Evolutionary conservation across 139 green algal genomes (phyloP).

Genomic region (Eudorina sp.): DNA sequence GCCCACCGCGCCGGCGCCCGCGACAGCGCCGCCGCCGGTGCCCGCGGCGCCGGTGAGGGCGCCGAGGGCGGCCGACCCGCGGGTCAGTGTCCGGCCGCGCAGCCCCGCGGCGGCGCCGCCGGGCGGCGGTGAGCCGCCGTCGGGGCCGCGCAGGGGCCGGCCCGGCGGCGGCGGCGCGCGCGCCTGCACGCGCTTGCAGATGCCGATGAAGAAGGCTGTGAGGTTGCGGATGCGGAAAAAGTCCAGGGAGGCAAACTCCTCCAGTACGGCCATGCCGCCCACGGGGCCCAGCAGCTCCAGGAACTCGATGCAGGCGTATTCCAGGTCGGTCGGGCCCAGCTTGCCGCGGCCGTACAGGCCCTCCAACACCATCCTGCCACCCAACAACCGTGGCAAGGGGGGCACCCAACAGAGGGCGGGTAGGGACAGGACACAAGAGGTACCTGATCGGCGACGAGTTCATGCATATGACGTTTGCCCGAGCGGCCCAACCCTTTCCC

Average conservation of each 20-base stretch:
- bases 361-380: slow-evolving; percentile 41
- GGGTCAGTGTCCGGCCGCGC: slow-evolving; percentile 13
- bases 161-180: slow-evolving; percentile 37
- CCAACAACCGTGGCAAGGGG: too few relatives aligned
- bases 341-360: slow-evolving; percentile 32
- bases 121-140: slow-evolving; percentile 42
- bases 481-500: too few relatives aligned
- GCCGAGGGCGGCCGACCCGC: background rate
- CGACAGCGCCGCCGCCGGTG: background rate
- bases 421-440: too few relatives aligned
- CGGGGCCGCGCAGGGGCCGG: slow-evolving; percentile 37
- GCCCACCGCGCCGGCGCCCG: background rate
- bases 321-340: slow-evolving; percentile 38
- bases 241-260: slow-evolving; percentile 53
- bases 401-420: too few relatives aligned
- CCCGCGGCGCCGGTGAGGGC: background rate
- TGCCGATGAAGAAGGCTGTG: slow-evolving; percentile 56
- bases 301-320: slow-evolving; percentile 44
- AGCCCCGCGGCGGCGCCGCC: background rate
- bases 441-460: too few relatives aligned
- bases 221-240: slow-evolving; percentile 53
- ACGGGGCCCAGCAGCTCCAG: slow-evolving; percentile 41
- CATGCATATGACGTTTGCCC: too few relatives aligned
- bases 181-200: slow-evolving; percentile 44
- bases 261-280: slow-evolving; percentile 46